Evolutionary conservation across 140 eudicot genomes (phyloP), one percentile per base, ranked within the genome.

Genomic region (Erigeron philadelphicus): DNA sequence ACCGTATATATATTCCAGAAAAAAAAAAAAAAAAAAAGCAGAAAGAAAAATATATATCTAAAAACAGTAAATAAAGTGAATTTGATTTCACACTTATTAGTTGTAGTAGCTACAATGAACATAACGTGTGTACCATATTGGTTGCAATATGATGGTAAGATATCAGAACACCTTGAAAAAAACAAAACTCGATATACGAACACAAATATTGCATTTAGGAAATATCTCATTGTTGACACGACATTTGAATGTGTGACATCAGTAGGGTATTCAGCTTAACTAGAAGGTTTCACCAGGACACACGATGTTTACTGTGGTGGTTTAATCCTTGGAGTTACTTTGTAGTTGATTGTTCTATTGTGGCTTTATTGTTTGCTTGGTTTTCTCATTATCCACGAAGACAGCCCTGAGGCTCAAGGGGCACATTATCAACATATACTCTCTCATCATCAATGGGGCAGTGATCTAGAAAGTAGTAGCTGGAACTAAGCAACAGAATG

Each of bases 1-100:
- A 64, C 44, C 18, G 40, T 64, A 64, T 44, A 42, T 5, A 64
- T 64, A 53, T 64, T 64, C 17, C 19, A 6, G 70, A 21, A 21
- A 31, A n/a, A n/a, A n/a, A n/a, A n/a, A n/a, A n/a, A n/a, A n/a
- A n/a, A n/a, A n/a, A n/a, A 7, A 18, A 65, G 70, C 46, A 65
- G 18, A 60, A 11, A 64, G 54, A 19, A 64, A 43, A 45, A 17
- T 19, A 45, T 46, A 64, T 65, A 9, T 17, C 45, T 38, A 11
- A 2, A 6, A 10, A 21, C 44, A 65, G 57, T 40, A 11, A 9
- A 9, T 4, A 16, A 8, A 18, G 1, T 0, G 21, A 43, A 44
- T 64, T 46, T 6, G 43, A 64, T 42, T 45, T 65, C 70, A 65
- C 70, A 6, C 11, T 17, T 65, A 65, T 63, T 4, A 64, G 40